Base-by-base conservation (phyloP, 1,284 basidiomycete genomes). In the Ustanciosporium gigantosporum region DNA sequence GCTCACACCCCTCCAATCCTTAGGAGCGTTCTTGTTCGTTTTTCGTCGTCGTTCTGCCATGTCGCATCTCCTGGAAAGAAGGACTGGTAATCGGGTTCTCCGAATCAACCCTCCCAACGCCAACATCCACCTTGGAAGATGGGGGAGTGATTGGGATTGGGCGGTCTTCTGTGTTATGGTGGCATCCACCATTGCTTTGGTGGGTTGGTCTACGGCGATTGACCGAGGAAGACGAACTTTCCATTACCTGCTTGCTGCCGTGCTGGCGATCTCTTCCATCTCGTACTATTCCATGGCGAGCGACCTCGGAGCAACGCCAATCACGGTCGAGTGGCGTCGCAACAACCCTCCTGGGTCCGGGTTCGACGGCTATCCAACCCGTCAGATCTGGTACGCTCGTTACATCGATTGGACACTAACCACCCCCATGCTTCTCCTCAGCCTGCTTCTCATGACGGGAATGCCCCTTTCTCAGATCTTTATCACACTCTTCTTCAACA, bases 251-350 rank as follows among this genome's bases (percentile, higher is more conserved):
- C 83, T 84, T 50, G 79, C 82, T n/a, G 49, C 53, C 23, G 53
- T 66, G n/a, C 57, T 71, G 5, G 60, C 52, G 36, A 78, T 78
- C 20, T 77, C 77, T 15, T 70, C 69, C 29, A 50, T 76, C 40
- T 70, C 80, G 5, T 85, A 80, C 79, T 85, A 36, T 73, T 79
- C 81, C 13, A 83, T 85, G 82, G 85, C 85, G 0, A 84, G 83
- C 17, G 80, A 85, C 72, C 80, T 86, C 41, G 85, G 86, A 20
- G 79, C 78, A 36, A 82, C 84, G 1, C 79, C 83, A 25, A 74
- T 84, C 50, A 50, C 46, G 3, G 81, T 82, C 36, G 82, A 84
- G 66, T 85, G 83, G 69, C 58, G 72, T 11, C 50, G 35, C 31
- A 78, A 81, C 47, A 53, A 37, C 38, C 50, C 65, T 4, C 34